A percentile compares a stretch with the other conserved stretches of the same genome.
phyloP scores from a whole-genome alignment of 1,284 basidiomycete genomes.

The Moesziomyces globuligerus region DNA sequence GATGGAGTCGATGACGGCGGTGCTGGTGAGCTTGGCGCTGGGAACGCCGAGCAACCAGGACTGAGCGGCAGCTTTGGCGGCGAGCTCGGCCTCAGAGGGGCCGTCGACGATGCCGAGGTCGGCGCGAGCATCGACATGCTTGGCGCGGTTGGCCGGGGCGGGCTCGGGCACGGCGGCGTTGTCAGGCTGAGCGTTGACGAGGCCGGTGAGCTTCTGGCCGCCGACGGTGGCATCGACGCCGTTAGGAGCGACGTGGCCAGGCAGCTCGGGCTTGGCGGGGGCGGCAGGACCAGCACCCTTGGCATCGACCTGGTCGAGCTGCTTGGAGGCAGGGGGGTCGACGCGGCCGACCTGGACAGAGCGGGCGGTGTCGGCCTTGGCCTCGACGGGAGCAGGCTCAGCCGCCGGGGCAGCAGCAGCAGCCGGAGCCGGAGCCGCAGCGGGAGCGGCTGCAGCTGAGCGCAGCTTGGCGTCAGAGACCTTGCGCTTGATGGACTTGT shows the following conservation, averaged over 20 bases:
- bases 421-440: neutral
- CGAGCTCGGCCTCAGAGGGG: slow-evolving; percentile 42
- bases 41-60: slow-evolving; percentile 57
- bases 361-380: slow-evolving; percentile 16
- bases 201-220: slow-evolving; percentile 48
- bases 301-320: slow-evolving; percentile 52
- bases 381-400: slow-evolving; percentile 25
- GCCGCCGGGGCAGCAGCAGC: slow-evolving; percentile 5
- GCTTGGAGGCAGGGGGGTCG: slow-evolving; percentile 45
- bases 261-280: slow-evolving; percentile 32
- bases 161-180: slow-evolving; percentile 47
- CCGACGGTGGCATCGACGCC: slow-evolving; percentile 44
- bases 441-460: slow-evolving; percentile 5
- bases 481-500: slow-evolving; percentile 56
- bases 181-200: slow-evolving; percentile 47
- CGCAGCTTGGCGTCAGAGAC: slow-evolving; percentile 47
- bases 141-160: slow-evolving; percentile 43
- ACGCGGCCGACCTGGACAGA: slow-evolving; percentile 29
- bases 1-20: slow-evolving; percentile 59
- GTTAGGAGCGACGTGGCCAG: slow-evolving; percentile 37
- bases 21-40: slow-evolving; percentile 47
- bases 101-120: slow-evolving; percentile 48
- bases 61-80: slow-evolving; percentile 38
- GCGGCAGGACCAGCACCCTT: slow-evolving; percentile 38
- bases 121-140: slow-evolving; percentile 48